Evolutionary conservation across 2,329 filamentous ascomycete genomes (phyloP).

Genomic region (Sarocladium brachiariae): DNA sequence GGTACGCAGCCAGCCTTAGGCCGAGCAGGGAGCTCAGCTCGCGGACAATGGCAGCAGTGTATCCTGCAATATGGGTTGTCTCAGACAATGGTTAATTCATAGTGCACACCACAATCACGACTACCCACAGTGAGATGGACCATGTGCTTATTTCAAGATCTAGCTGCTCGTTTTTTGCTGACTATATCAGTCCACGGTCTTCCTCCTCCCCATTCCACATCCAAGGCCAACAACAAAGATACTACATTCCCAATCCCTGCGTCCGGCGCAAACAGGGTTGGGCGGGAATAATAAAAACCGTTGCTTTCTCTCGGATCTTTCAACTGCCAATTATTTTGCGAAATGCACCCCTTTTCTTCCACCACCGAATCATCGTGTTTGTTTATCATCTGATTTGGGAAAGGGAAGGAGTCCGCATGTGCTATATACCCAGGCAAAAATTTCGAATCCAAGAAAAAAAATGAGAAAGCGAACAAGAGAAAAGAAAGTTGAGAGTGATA

Average conservation of each 20-base stretch:
- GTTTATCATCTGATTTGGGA: not conserved
- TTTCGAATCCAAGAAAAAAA: conserved; percentile 7
- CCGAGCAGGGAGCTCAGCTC: too few species aligned
- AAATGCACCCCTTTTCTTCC: not conserved
- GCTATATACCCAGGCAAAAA: conserved; percentile 9
- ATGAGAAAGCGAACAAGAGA: not conserved
- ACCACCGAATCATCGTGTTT: conserved; percentile 5
- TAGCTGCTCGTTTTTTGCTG: not conserved
- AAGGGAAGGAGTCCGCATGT: not conserved
- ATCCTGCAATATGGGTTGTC: not conserved
- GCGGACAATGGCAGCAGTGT: too few species aligned
- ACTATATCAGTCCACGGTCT: not conserved
- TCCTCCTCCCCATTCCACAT: not conserved
- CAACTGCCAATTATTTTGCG: not conserved
- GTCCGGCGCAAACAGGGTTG: conserved; percentile 1
- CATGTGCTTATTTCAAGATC: not conserved
- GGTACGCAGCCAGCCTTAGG: too few species aligned
- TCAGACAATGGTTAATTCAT: not conserved
- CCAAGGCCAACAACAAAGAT: not conserved
- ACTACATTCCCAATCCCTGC: not conserved
- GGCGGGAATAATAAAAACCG: not conserved
- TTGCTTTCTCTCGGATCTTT: not conserved
- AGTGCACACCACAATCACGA: not conserved
- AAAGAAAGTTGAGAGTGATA: not conserved
- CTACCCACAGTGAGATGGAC: too few species aligned